Percentiles rank a stretch among this genome's conserved stretches.
Evolutionary conservation across 169 alveolate genomes (phyloP).

Genomic region (Cryptosporidium meleagridis): DNA sequence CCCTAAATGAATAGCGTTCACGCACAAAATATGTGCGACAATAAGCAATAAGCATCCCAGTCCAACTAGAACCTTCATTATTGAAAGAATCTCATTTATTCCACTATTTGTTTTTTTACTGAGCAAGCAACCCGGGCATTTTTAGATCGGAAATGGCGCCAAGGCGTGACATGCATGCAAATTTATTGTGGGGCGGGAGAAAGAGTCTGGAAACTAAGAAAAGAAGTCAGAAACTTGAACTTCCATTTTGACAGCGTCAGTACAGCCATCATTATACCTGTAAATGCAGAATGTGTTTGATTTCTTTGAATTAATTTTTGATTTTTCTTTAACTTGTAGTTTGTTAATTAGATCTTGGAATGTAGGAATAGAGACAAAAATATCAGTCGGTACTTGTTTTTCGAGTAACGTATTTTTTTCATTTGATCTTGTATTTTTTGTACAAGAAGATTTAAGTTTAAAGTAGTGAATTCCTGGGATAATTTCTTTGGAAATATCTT

Average conservation of each 20-base stretch:
- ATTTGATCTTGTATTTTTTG: background rate
- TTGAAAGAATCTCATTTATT: background rate
- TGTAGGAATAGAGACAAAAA: background rate
- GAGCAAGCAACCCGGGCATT: background rate
- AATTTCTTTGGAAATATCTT: conserved; percentile 3
- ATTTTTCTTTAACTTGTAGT: background rate
- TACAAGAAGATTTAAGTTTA: background rate
- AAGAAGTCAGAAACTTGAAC: conserved; percentile 32
- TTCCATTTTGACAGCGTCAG: conserved; percentile 46
- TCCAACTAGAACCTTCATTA: background rate
- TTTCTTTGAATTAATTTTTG: background rate
- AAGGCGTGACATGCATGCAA: background rate
- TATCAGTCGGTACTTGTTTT: background rate
- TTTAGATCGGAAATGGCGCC: conserved; percentile 7
- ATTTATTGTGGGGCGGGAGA: conserved; percentile 5
- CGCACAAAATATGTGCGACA: background rate
- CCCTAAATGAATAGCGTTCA: background rate
- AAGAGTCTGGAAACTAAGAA: background rate
- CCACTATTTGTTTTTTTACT: background rate
- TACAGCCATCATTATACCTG: conserved; percentile 45
- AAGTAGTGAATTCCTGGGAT: background rate
- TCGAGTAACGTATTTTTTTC: background rate
- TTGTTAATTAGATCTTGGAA: background rate
- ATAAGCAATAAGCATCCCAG: background rate
- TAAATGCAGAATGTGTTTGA: conserved; percentile 6